Conservation (phyloP, 1,284 basidiomycete genomes). For the Apiotrichum mycotoxinovorans region DNA sequence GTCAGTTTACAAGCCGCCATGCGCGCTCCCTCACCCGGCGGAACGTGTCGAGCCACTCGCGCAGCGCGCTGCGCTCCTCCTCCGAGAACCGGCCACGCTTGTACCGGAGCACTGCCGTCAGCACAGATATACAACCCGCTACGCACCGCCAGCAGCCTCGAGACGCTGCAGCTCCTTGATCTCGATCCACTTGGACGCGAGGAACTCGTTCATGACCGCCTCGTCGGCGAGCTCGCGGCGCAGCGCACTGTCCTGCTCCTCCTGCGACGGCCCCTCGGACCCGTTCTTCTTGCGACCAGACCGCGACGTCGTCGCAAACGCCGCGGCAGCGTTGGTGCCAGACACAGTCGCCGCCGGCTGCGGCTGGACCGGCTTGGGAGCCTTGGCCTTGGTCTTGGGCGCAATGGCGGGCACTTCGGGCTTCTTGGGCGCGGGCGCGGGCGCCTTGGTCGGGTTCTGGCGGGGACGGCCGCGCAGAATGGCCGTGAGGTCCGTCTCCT, state of each 20-base stretch:
- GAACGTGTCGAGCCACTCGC: slow-evolving; percentile 27
- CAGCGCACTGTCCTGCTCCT: slow-evolving; percentile 17
- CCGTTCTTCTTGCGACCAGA: not conserved
- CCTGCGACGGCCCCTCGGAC: not conserved
- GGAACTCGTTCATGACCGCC: slow-evolving; percentile 29
- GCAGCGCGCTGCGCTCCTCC: slow-evolving; percentile 28
- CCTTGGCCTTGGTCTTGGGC: not conserved
- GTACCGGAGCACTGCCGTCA: slow-evolving; percentile 33
- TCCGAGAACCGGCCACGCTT: slow-evolving; percentile 36
- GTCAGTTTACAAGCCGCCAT: no score
- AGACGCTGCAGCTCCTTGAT: slow-evolving; percentile 29
- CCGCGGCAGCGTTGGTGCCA: not conserved
- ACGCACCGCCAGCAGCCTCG: slow-evolving; percentile 39
- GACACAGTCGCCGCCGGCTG: not conserved
- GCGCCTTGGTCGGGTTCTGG: not conserved
- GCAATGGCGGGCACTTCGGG: no score
- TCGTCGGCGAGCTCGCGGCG: slow-evolving; percentile 9
- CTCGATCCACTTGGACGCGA: slow-evolving; percentile 30
- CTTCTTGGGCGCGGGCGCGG: no score
- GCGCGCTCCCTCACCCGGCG: slow-evolving; percentile 9
- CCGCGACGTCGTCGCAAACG: not conserved
- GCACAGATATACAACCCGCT: not conserved
- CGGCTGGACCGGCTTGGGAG: not conserved
- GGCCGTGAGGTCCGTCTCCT: not conserved
- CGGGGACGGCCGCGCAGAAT: slow-evolving; percentile 1